Base-by-base conservation (phyloP, 257 asterid genomes). In the Dorcoceras hygrometricum region DNA sequence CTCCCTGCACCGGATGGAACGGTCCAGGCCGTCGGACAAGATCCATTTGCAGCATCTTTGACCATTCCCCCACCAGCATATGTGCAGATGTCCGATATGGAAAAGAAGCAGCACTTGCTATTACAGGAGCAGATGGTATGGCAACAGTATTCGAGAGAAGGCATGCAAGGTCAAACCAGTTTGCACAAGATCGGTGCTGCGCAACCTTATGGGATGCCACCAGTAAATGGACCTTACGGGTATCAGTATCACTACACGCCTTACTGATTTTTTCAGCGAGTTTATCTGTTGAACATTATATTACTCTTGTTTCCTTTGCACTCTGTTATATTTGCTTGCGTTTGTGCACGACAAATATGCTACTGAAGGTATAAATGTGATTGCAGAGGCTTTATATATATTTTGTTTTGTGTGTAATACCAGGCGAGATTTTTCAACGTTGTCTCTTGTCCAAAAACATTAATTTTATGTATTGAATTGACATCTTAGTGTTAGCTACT, bases 61-160 rank as follows among this genome's bases (percentile, higher is more conserved):
- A 73, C 62, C 74, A 32, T 90, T 29, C 88, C 97, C 0, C 97
- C 95, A 0, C 97, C 97, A 19, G 68, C 97, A 0, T 87, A 85
- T 23, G 97, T 90, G 66, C 95, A 90, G 78, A 90, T 90, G 90
- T 80, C 95, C 0, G 95, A 87, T 59, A 82, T 90, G 91, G 91
- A 90, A 75, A 86, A 87, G 81, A 90, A 90, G 78, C 95, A 90
- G 73, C 89, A 86, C 11, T 46, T 87, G 32, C 68, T 90, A 18
- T 75, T 76, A 72, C 97, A 90, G 73, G 97, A 90, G 62, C 97
- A 90, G 78, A 62, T 81, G 68, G 84, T 84, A 23, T 90, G 97
- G 97, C 88, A 90, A 57, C 91, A 87, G 76, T 90, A 90, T 46
- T 70, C 91, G 3, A 74, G 81, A 67, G 82, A 78, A 2, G 97